Evolutionary conservation across 192 early-diverging fungal species (phyloP), one percentile per base, ranked within the genome.

Genomic region (Geranomyces michiganensis): DNA sequence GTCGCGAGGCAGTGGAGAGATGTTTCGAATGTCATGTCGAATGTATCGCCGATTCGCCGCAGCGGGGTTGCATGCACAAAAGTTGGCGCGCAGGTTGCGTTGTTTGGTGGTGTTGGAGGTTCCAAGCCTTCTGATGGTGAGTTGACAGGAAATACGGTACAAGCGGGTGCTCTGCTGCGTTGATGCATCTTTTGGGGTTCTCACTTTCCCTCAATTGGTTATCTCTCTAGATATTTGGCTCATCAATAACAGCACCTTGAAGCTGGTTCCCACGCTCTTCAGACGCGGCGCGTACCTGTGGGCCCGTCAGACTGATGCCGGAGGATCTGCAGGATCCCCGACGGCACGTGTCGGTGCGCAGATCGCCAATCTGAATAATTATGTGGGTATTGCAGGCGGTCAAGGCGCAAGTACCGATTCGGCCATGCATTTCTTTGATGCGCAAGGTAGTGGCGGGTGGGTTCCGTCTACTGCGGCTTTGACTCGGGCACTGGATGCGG

Each of bases 101-200:
- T 74, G 44, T 74, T 59, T 62, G 73, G 73, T 30, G 73, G 73
- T 15, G 19, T 56, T 26, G 41, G 41, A 3, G 5, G 49, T 3
- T 10, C n/a, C 6, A 21, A 30, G 65, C 4, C 14, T 9, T 36
- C 27, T 67, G 51, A 31, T 29, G 65, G 65, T 67, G 32, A 48
- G 65, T 66, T 58, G 56, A 26, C 12, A 58, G 26, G 24, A 58
- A 58, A 58, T 12, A n/a, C n/a, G n/a, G n/a, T n/a, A n/a, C n/a
- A n/a, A n/a, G n/a, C n/a, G n/a, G n/a, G n/a, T n/a, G n/a, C n/a
- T n/a, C n/a, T n/a, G n/a, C n/a, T n/a, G n/a, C n/a, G n/a, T n/a
- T n/a, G n/a, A n/a, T n/a, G n/a, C n/a, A n/a, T n/a, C n/a, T n/a
- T n/a, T n/a, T n/a, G n/a, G n/a, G n/a, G n/a, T 41, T 41, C 36